Percentiles rank a stretch among this genome's conserved stretches.
These are phyloP conservation scores for Erodium chrysanthum DNA, from an alignment of 441 rosid species.

Conservation along the genomic window DNA sequence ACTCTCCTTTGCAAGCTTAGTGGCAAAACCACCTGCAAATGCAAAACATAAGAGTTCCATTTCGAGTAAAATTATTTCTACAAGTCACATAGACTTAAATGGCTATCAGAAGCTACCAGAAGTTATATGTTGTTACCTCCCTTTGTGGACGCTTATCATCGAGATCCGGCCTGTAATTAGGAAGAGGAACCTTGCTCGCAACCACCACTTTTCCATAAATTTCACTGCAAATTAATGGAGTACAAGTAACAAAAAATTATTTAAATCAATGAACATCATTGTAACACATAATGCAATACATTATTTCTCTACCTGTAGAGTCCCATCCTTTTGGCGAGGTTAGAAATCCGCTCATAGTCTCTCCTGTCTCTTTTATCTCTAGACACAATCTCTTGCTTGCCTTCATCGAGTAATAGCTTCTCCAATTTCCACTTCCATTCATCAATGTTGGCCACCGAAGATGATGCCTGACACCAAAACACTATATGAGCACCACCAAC, in stretches of 20 bases:
- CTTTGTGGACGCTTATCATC: conserved; percentile 98
- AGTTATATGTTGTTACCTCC: conserved; percentile 44
- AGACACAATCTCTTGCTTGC: conserved; percentile 74
- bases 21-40: conserved; percentile 66
- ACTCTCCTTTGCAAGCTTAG: conserved; percentile 88
- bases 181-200: conserved; percentile 94
- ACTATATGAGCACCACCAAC: background rate
- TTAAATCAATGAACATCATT: background rate
- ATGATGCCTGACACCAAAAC: conserved; percentile 52
- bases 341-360: conserved; percentile 84
- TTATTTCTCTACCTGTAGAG: conserved; percentile 52
- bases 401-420: conserved; percentile 53
- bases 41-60: conserved; percentile 14
- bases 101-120: conserved; percentile 15
- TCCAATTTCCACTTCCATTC: conserved; percentile 98
- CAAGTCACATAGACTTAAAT: background rate
- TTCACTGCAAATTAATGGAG: conserved; percentile 35
- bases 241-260: background rate
- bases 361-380: conserved; percentile 88
- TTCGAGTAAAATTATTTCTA: background rate
- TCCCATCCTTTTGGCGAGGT: conserved; percentile 83
- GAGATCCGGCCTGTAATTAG: conserved; percentile 91
- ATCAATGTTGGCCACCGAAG: conserved; percentile 80
- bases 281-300: background rate
- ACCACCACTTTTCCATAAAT: conserved; percentile 90